These are phyloP conservation scores for Elsinoe batatas DNA, from an alignment of 2,329 filamentous ascomycete genomes.

Conservation along the genomic window DNA sequence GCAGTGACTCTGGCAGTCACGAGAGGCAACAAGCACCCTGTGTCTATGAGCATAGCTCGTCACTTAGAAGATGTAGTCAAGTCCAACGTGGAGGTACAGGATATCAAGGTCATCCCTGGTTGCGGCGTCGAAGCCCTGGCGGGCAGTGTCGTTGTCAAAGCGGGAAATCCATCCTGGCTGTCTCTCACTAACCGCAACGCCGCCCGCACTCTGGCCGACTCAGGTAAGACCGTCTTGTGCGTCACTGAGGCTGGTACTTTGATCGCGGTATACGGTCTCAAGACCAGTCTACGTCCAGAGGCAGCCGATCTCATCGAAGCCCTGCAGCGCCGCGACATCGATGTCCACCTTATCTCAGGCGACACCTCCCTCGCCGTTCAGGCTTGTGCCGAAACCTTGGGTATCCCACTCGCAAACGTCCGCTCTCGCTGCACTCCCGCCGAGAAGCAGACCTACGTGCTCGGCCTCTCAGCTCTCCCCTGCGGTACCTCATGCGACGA, in stretches of 20 bases:
- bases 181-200: constrained; percentile 24
- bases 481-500: neutral
- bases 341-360: constrained; percentile 47
- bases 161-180: constrained; percentile 42
- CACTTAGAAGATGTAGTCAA: constrained; percentile 21
- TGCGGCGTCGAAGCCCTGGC: constrained; percentile 34
- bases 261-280: constrained; percentile 42
- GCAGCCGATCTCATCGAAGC: constrained; percentile 43
- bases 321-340: constrained; percentile 40
- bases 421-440: constrained; percentile 40
- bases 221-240: constrained; percentile 46
- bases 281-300: constrained; percentile 39
- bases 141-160: constrained; percentile 27
- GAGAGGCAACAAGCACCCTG: constrained; percentile 21
- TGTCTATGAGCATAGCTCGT: constrained; percentile 19
- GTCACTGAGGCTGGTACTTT: constrained; percentile 40
- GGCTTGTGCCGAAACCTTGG: constrained; percentile 35
- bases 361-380: constrained; percentile 44
- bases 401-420: constrained; percentile 32
- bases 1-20: constrained; percentile 14
- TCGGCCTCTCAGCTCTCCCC: constrained; percentile 17
- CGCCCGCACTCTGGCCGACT: constrained; percentile 28
- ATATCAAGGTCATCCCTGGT: constrained; percentile 33
- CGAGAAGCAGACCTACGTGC: constrained; percentile 47
- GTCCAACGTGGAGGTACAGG: constrained; percentile 3